Percentiles rank a stretch among this genome's conserved stretches.
Conservation (phyloP, 257 asterid species). For the Oldenlandia corymbosa region DNA sequence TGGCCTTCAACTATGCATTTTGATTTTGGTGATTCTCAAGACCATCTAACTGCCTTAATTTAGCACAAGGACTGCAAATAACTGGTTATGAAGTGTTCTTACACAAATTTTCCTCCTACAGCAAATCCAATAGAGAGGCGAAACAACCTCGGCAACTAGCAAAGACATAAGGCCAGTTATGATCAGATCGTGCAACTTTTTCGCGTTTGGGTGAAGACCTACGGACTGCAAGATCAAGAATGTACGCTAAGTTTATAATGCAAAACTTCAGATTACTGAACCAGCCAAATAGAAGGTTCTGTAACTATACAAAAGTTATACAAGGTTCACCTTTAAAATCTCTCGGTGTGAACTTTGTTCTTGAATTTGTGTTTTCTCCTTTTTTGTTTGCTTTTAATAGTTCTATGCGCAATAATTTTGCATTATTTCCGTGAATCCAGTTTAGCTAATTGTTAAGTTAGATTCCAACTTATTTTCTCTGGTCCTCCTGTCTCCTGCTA, state of each 20-base stretch:
- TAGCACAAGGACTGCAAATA: background rate
- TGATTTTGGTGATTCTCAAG: too few relatives aligned
- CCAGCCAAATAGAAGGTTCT: constrained; percentile 7
- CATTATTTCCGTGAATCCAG: background rate
- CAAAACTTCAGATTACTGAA: background rate
- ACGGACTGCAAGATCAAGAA: background rate
- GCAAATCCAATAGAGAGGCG: constrained; percentile 3
- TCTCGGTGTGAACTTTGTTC: background rate
- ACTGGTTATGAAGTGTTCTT: background rate
- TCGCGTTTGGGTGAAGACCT: background rate
- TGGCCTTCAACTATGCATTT: too few relatives aligned
- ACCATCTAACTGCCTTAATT: too few relatives aligned
- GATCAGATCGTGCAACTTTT: background rate
- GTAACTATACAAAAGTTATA: background rate
- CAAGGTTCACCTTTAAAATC: background rate
- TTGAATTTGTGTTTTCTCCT: background rate
- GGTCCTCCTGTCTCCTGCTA: too few relatives aligned
- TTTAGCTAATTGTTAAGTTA: too few relatives aligned
- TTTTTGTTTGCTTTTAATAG: background rate
- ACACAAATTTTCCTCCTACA: background rate
- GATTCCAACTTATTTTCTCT: too few relatives aligned
- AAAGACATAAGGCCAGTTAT: background rate
- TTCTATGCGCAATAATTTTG: background rate
- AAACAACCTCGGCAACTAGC: background rate
- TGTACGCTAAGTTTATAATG: background rate